Percentiles rank a stretch among this genome's conserved stretches.
These are phyloP conservation scores for Penicillium verhagenii DNA, from an alignment of 495 filamentous ascomycete genomes.

Conservation along the genomic window DNA sequence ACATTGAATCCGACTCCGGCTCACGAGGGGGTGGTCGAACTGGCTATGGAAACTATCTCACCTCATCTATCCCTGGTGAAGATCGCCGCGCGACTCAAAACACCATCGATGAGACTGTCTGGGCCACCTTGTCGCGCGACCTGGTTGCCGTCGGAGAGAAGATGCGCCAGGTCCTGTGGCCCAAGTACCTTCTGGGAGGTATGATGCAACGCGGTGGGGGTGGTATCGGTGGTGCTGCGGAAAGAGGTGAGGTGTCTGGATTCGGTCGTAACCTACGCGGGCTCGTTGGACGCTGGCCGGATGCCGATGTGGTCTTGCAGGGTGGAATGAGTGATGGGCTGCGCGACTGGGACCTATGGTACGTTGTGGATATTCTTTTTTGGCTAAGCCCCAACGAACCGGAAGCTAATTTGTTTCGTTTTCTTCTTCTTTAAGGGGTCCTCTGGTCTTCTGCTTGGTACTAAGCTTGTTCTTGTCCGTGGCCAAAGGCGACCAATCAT, in stretches of 20 bases:
- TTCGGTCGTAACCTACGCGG: constrained; percentile 62
- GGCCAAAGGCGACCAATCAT: constrained; percentile 73
- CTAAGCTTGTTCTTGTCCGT: constrained; percentile 83
- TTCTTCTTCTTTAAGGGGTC: constrained; percentile 56
- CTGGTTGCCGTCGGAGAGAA: constrained; percentile 93
- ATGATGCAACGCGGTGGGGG: constrained; percentile 64
- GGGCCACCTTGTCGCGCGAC: constrained; percentile 91
- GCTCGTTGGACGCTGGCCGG: constrained; percentile 66
- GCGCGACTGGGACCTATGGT: constrained; percentile 97
- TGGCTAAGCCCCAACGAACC: too few relatives aligned
- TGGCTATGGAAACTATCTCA: constrained; percentile 63
- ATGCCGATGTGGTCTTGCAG: constrained; percentile 68
- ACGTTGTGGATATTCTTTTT: constrained; percentile 11
- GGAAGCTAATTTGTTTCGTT: too few relatives aligned
- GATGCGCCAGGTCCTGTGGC: constrained; percentile 96
- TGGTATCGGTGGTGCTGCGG: constrained; percentile 63
- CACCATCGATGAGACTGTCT: constrained; percentile 96
- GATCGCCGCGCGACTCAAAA: constrained; percentile 90
- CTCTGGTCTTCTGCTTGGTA: constrained; percentile 86
- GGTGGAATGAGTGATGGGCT: constrained; percentile 83
- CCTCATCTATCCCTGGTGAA: constrained; percentile 85
- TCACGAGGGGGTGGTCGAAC: constrained; percentile 44
- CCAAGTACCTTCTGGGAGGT: constrained; percentile 84
- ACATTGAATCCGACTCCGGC: constrained; percentile 61
- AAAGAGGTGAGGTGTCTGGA: constrained; percentile 64